Conservation (phyloP, 2,329 filamentous ascomycete species). For the Pseudocercospora ulei region DNA sequence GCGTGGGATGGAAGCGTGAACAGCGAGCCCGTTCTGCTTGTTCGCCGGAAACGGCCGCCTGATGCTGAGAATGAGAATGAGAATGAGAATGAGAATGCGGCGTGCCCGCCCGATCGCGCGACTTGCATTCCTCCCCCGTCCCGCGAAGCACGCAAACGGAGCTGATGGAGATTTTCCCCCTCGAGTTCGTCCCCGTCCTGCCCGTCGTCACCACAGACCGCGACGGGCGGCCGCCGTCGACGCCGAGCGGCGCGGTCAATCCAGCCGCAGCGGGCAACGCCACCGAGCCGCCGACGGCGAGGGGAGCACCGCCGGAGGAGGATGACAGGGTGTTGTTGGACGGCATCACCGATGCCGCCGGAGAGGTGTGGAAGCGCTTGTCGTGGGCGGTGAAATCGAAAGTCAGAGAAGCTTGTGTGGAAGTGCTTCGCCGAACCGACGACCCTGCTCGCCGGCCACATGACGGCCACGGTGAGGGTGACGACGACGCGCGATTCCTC, state of each 20-base stretch:
- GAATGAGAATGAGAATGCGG: too few species aligned
- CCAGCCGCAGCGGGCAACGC: too few species aligned
- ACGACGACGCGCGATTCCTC: slow-evolving; percentile 30
- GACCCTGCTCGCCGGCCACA: slow-evolving; percentile 14
- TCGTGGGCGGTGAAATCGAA: slow-evolving; percentile 24
- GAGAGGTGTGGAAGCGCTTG: slow-evolving; percentile 16
- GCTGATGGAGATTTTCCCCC: slow-evolving; percentile 11
- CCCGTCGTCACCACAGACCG: slow-evolving; percentile 23
- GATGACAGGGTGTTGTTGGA: slow-evolving; percentile 11
- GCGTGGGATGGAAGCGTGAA: neutral
- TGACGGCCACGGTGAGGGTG: slow-evolving; percentile 19
- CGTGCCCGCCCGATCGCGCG: neutral
- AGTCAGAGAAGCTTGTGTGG: slow-evolving; percentile 26
- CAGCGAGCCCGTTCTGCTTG: too few species aligned
- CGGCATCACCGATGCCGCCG: slow-evolving; percentile 21
- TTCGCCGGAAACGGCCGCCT: slow-evolving; percentile 7
- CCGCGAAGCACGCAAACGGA: slow-evolving; percentile 2
- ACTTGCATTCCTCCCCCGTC: slow-evolving; percentile 1
- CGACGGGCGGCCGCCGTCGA: neutral
- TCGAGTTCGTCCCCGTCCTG: slow-evolving; percentile 25
- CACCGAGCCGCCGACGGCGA: slow-evolving; percentile 6
- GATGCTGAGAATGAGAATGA: too few species aligned
- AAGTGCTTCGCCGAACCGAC: slow-evolving; percentile 28
- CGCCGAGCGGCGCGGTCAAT: too few species aligned
- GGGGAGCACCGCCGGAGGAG: too few species aligned